Conservation (phyloP, 305 asterid species). For the Solanum aculeatissimum region DNA sequence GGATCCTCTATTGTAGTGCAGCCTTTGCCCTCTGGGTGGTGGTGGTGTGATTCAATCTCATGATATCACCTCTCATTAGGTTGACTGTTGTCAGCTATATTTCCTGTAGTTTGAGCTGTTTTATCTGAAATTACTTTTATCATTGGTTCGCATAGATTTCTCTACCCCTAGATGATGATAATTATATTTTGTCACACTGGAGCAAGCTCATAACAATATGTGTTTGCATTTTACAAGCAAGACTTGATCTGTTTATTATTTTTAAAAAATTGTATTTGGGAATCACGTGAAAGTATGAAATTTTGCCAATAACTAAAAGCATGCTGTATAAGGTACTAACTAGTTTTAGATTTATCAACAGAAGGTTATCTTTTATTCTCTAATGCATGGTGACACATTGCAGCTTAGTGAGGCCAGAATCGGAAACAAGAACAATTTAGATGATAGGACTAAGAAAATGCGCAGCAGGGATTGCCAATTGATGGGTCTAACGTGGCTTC, state of each 20-base stretch:
- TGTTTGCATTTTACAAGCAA: background rate
- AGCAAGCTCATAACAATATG: background rate
- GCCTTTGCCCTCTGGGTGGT: background rate
- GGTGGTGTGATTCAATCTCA: background rate
- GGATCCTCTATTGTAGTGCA: background rate
- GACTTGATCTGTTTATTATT: background rate
- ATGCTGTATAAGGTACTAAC: background rate
- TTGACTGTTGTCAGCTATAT: background rate
- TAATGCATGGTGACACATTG: background rate
- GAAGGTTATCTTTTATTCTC: background rate
- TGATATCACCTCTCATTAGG: background rate
- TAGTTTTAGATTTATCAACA: background rate
- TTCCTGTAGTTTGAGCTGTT: background rate
- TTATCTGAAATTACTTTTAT: background rate
- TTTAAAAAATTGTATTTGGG: background rate
- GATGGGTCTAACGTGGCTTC: constrained; percentile 93
- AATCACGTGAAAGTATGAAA: background rate
- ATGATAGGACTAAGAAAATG: constrained; percentile 48
- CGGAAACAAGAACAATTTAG: constrained; percentile 24
- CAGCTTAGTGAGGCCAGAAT: constrained; percentile 51
- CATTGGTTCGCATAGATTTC: background rate
- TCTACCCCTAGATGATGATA: background rate
- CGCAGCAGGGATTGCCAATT: constrained; percentile 61
- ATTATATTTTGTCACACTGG: background rate
- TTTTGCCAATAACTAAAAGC: background rate